A percentile compares a stretch with the other conserved stretches of the same genome.
phyloP scores from a whole-genome alignment of 73 alveolate species.

The Paramecium octaurelia region DNA sequence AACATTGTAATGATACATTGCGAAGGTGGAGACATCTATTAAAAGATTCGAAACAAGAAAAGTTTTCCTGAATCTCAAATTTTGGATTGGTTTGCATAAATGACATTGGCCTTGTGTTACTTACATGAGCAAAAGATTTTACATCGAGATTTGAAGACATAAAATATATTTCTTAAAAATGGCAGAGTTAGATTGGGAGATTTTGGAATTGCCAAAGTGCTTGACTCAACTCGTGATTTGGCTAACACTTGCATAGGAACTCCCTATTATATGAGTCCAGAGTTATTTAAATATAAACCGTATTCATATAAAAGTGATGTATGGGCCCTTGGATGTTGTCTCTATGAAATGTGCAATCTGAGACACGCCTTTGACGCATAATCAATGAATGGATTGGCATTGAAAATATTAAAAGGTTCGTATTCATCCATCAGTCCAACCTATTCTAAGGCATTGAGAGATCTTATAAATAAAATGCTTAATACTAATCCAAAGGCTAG shows the following conservation, averaged over 20 bases:
- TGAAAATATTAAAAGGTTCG: constrained; percentile 94
- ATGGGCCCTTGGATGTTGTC: constrained; percentile 99
- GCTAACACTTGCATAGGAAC: constrained; percentile 97
- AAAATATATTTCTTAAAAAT: constrained; percentile 95
- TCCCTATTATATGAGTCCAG: constrained; percentile 99
- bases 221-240: constrained; percentile 93
- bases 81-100: constrained; percentile 93
- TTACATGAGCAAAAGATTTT: constrained; percentile 97
- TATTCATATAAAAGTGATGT: constrained; percentile 97
- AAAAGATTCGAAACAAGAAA: constrained; percentile 89
- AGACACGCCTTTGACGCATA: constrained; percentile 98
- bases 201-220: constrained; percentile 97
- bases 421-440: constrained; percentile 88
- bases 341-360: constrained; percentile 96
- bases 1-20: constrained; percentile 97
- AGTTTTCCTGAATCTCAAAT: constrained; percentile 93
- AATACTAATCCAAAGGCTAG: constrained; percentile 89
- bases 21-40: constrained; percentile 98
- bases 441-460: constrained; percentile 91
- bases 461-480: constrained; percentile 89
- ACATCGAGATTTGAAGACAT: constrained; percentile 97
- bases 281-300: constrained; percentile 94
- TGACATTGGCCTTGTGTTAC: constrained; percentile 93
- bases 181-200: constrained; percentile 97
- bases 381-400: constrained; percentile 96